Conservation (phyloP, 257 asterid species). For the Echites panduratus region DNA sequence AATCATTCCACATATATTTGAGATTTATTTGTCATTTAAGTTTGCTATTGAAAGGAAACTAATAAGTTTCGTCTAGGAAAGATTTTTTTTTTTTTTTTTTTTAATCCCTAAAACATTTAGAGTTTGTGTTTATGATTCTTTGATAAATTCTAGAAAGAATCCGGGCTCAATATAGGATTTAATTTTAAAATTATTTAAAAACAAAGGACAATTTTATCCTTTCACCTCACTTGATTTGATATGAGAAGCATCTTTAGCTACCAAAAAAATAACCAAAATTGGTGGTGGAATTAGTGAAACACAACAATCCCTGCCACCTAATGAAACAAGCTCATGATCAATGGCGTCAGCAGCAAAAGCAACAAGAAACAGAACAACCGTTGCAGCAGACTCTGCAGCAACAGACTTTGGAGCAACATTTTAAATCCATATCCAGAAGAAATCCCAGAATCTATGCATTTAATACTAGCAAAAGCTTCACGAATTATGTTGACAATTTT, state of each 20-base stretch:
- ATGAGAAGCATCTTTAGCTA: constrained; percentile 32
- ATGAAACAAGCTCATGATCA: constrained; percentile 64
- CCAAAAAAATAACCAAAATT: constrained; percentile 24
- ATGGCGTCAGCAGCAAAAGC: constrained; percentile 39
- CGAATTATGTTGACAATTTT: constrained; percentile 33
- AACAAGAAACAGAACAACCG: constrained; percentile 28
- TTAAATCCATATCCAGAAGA: constrained; percentile 49
- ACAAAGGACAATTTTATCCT: too few relatives aligned
- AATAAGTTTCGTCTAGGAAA: too few relatives aligned
- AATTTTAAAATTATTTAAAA: too few relatives aligned
- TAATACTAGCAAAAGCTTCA: constrained; percentile 28
- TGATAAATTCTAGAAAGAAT: too few relatives aligned
- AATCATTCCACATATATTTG: constrained; percentile 12
- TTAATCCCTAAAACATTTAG: too few relatives aligned
- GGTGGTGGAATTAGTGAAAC: constrained; percentile 29
- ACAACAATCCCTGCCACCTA: constrained; percentile 28
- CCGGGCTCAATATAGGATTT: too few relatives aligned
- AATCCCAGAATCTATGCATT: constrained; percentile 65
- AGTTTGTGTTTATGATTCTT: too few relatives aligned
- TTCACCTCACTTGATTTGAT: too few relatives aligned
- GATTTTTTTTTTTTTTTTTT: too few relatives aligned
- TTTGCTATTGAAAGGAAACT: too few relatives aligned
- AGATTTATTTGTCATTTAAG: too few relatives aligned
- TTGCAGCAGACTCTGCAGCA: constrained; percentile 38
- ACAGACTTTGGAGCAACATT: constrained; percentile 39